These are phyloP conservation scores for Penicillium odoratum DNA, from an alignment of 495 filamentous ascomycete genomes.

Conservation along the genomic window DNA sequence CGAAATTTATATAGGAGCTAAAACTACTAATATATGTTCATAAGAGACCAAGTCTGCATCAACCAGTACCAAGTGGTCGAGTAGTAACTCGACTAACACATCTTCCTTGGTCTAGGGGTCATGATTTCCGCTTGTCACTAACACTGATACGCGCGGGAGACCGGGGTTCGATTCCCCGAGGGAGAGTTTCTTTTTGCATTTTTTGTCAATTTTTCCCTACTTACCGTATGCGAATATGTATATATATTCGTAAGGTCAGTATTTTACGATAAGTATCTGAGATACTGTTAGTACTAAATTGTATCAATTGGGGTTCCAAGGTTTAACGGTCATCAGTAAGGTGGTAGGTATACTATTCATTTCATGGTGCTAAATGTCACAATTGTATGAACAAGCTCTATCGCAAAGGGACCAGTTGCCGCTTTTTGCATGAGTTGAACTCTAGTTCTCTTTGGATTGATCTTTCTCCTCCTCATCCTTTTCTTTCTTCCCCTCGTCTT, in stretches of 20 bases:
- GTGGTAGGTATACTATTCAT: not conserved
- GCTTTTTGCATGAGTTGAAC: not conserved
- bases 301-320: not conserved
- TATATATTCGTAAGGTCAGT: too few relatives aligned
- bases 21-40: too few relatives aligned
- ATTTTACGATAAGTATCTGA: not conserved
- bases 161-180: constrained; percentile 57
- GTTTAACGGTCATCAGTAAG: not conserved
- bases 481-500: not conserved
- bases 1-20: too few relatives aligned
- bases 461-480: not conserved
- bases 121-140: constrained; percentile 58
- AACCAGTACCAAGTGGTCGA: constrained; percentile 33
- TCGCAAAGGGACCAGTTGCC: not conserved
- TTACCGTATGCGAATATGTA: too few relatives aligned
- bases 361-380: not conserved
- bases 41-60: not conserved
- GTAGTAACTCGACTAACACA: constrained; percentile 25
- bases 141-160: constrained; percentile 48
- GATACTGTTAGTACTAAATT: not conserved
- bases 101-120: constrained; percentile 51
- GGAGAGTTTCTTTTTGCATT: constrained; percentile 36
- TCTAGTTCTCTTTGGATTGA: not conserved
- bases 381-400: not conserved
- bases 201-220: not conserved